Base-by-base conservation (phyloP, 2,329 filamentous ascomycete species). In the Botryotinia narcissicola region DNA sequence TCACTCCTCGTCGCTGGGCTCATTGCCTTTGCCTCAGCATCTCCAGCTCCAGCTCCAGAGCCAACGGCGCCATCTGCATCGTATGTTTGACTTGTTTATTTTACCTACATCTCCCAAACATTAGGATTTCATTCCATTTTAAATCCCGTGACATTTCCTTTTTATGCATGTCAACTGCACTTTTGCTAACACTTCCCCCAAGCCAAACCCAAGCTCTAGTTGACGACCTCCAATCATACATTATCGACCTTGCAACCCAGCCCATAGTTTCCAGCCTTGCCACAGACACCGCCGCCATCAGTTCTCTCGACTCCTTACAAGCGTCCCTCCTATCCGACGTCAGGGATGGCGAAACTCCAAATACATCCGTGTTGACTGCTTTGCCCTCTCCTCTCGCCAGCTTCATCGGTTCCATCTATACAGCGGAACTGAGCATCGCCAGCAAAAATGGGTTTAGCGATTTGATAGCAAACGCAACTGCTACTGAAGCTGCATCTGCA, bases 211-310 rank as follows among this genome's bases (percentile, higher is more conserved):
- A 63, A 48, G 40, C 70, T 67, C 37, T 69, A 37, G 32, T 72
- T 22, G 59, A 71, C 29, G 68, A 72, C 18, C 35, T 75, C 40
- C 22, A 66, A 62, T 73, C 68, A 4, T 73, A 73, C 40, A 25
- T 69, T 40, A 5, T 51, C 44, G 54, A 29, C 25, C 48, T 76
- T 9, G 63, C 62, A 35, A 73, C 74, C 10, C 54, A 76, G 16
- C 40, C 75, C 40, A 16, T 73, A 35, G 63, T 44, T 16, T 75
- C 74, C 32, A 46, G 35, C 2, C 57, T 75, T 32, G 66, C 44
- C 48, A 76, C 73, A 46, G 60, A 74, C 37, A 40, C 71, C 9
- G 70, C 74, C 12, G 59, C 59, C n/a, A 40, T 74, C 48, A 69
- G 59, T 20, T 51, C 70, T 54, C 22, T 75, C 60, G 10, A 72